Conservation (phyloP, 2,329 filamentous ascomycete genomes). For the Xylariaceae sp. region DNA sequence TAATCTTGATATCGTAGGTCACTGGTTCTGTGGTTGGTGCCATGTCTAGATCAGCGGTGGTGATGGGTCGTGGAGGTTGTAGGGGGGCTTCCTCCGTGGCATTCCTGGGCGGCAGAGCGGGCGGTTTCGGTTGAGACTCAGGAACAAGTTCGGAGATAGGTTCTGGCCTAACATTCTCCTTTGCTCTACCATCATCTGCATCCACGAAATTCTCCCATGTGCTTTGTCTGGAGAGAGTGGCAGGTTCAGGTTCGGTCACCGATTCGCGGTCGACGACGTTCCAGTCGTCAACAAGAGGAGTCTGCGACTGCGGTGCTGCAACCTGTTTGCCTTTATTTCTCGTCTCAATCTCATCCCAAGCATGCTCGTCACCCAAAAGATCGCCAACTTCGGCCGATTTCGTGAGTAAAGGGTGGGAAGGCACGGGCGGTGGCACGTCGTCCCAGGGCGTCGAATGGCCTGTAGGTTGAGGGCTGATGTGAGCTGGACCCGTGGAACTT, state of each 20-base stretch:
- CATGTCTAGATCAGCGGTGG: conserved; percentile 20
- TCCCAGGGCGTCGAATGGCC: conserved; percentile 42
- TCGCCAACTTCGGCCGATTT: conserved; percentile 27
- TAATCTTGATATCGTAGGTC: conserved; percentile 90
- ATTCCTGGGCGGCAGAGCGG: conserved; percentile 40
- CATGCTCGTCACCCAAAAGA: conserved; percentile 42
- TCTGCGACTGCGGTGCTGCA: conserved; percentile 20
- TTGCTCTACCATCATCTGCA: conserved; percentile 27
- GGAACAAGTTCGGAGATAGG: not conserved
- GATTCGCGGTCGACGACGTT: conserved; percentile 48
- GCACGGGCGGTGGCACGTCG: conserved; percentile 32
- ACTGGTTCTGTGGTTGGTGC: conserved; percentile 53
- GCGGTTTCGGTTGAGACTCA: conserved; percentile 24
- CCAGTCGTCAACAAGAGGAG: conserved; percentile 44
- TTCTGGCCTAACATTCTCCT: conserved; percentile 6
- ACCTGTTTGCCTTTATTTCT: conserved; percentile 43
- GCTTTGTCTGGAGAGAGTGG: conserved; percentile 34
- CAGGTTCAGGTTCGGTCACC: conserved; percentile 26
- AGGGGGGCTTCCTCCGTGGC: conserved; percentile 22
- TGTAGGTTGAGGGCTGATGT: conserved; percentile 38
- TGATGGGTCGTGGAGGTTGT: conserved; percentile 40
- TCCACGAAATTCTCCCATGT: conserved; percentile 39
- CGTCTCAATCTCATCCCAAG: conserved; percentile 48
- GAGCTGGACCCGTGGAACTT: conserved; percentile 31
- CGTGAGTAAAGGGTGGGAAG: conserved; percentile 12